Evolutionary conservation across 2,329 filamentous ascomycete genomes (phyloP).

Genomic region (Knufia petricola): DNA sequence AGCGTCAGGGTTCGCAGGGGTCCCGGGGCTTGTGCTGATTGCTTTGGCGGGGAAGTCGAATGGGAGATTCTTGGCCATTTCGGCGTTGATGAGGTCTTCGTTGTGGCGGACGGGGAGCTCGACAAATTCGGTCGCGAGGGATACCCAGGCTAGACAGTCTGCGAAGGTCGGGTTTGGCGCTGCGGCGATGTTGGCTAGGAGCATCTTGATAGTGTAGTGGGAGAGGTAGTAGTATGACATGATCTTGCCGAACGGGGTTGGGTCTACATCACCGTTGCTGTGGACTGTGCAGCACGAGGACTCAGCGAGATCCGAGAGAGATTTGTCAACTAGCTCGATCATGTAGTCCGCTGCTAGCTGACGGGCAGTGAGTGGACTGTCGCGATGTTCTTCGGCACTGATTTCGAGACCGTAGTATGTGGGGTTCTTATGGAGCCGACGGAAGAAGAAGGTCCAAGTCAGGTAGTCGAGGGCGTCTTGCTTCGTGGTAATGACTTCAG

Average conservation of each 20-base stretch:
- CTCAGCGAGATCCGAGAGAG: conserved; percentile 67
- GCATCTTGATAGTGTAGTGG: conserved; percentile 82
- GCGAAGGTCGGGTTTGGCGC: conserved; percentile 57
- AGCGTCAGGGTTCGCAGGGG: conserved; percentile 37
- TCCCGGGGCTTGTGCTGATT: conserved; percentile 6
- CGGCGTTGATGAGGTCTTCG: conserved; percentile 91
- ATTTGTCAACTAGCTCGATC: conserved; percentile 82
- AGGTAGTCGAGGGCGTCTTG: conserved; percentile 96
- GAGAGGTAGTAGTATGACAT: conserved; percentile 99
- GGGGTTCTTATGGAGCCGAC: conserved; percentile 92
- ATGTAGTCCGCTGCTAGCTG: conserved; percentile 87
- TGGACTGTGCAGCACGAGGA: conserved; percentile 77
- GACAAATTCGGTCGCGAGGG: conserved; percentile 86
- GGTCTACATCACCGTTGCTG: conserved; percentile 78
- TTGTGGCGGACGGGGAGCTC: conserved; percentile 97
- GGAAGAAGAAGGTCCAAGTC: conserved; percentile 99
- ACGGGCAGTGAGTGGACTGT: conserved; percentile 71
- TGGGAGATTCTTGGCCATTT: conserved; percentile 73
- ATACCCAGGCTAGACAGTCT: conserved; percentile 86
- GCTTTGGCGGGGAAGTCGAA: conserved; percentile 12
- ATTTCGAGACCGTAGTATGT: conserved; percentile 96
- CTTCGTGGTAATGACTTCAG: conserved; percentile 84
- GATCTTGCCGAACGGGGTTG: conserved; percentile 89
- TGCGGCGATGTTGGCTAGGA: conserved; percentile 66
- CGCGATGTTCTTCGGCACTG: conserved; percentile 69